Conservation (phyloP, 371 early-diverging fungal genomes). For the Apophysomyces elegans region DNA sequence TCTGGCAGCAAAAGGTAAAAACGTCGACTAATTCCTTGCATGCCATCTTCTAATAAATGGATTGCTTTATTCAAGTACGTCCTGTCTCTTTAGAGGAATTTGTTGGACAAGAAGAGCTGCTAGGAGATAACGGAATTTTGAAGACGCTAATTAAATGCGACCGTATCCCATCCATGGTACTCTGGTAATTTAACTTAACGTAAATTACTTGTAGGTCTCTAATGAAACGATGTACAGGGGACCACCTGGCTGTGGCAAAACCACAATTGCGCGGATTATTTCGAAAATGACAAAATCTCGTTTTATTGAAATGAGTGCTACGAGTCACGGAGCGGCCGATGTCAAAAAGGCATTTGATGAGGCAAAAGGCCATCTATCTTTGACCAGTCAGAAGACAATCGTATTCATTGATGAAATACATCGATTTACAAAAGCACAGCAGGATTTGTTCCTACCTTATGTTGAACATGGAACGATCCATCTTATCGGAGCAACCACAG, state of each 20-base stretch:
- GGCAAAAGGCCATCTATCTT: constrained; percentile 57
- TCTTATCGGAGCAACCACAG: constrained; percentile 87
- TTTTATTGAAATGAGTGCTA: constrained; percentile 77
- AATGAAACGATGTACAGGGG: constrained; percentile 70
- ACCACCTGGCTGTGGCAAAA: constrained; percentile 89
- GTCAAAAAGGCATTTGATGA: constrained; percentile 73
- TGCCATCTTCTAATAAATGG: background rate
- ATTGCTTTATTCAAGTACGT: constrained; percentile 47
- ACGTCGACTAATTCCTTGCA: background rate
- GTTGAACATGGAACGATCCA: constrained; percentile 82
- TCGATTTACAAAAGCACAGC: constrained; percentile 87
- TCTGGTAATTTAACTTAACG: constrained; percentile 36
- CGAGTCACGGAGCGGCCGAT: constrained; percentile 71
- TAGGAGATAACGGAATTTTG: constrained; percentile 68
- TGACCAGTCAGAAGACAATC: constrained; percentile 71
- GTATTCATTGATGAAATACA: constrained; percentile 91
- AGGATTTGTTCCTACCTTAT: constrained; percentile 82
- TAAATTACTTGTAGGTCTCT: constrained; percentile 7
- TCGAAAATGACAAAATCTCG: constrained; percentile 65
- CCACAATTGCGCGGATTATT: constrained; percentile 77
- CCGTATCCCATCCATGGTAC: constrained; percentile 66
- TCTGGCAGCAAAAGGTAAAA: constrained; percentile 49
- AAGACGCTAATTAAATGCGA: constrained; percentile 66
- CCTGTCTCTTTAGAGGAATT: constrained; percentile 68
- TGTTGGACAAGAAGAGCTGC: constrained; percentile 75